These are phyloP conservation scores for Eucalyptus sideroxylon DNA, from an alignment of 345 rosid species.

Conservation along the genomic window DNA sequence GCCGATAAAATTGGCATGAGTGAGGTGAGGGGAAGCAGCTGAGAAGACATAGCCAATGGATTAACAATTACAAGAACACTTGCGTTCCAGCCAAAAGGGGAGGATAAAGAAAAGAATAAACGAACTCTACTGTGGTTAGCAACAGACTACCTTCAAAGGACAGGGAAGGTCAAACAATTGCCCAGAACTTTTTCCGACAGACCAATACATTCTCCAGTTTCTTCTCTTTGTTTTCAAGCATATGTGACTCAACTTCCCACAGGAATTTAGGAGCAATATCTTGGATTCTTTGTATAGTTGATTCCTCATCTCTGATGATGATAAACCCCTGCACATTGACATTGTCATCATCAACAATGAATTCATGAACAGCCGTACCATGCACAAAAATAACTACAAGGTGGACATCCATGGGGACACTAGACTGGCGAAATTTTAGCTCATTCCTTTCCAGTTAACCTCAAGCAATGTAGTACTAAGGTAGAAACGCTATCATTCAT, in stretches of 20 bases:
- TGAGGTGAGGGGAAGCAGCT: background rate
- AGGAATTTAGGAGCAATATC: slow-evolving; percentile 61
- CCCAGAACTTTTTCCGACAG: slow-evolving; percentile 87
- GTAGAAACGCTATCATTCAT: background rate
- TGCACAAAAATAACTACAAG: background rate
- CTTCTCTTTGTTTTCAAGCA: slow-evolving; percentile 45
- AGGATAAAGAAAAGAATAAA: background rate
- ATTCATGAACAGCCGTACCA: background rate
- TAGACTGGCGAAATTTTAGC: background rate
- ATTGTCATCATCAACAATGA: background rate
- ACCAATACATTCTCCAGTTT: slow-evolving; percentile 49
- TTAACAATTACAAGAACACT: background rate
- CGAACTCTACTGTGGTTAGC: background rate
- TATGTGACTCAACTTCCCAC: slow-evolving; percentile 71
- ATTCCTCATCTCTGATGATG: slow-evolving; percentile 73
- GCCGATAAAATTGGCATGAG: background rate
- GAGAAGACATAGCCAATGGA: background rate
- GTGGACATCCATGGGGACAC: background rate
- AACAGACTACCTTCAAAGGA: background rate
- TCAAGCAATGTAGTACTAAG: background rate
- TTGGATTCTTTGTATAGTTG: slow-evolving; percentile 33
- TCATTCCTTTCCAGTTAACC: background rate
- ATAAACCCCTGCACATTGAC: slow-evolving; percentile 51
- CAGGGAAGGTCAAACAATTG: slow-evolving; percentile 15
- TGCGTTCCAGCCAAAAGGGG: background rate